phyloP scores from a whole-genome alignment of 2,329 filamentous ascomycete species.

The Diaporthe vexans region DNA sequence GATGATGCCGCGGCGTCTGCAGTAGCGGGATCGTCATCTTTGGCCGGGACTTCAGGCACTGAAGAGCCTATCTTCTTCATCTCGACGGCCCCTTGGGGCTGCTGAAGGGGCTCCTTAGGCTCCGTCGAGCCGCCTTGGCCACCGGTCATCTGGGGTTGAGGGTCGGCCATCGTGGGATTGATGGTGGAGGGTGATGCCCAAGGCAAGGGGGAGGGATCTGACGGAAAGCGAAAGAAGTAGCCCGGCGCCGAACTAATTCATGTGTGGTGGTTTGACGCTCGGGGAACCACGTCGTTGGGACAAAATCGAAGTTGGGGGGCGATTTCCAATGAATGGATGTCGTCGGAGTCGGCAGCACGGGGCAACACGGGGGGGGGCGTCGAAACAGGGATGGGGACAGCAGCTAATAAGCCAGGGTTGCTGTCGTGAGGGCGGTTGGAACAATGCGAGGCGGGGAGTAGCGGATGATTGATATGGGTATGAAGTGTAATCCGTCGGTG shows the following conservation, averaged over 20 bases:
- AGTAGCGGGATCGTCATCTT: constrained; percentile 34
- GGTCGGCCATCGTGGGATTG: constrained; percentile 41
- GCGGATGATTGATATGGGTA: constrained; percentile 13
- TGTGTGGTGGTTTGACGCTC: constrained; percentile 26
- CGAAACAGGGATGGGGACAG: constrained; percentile 36
- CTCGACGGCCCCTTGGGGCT: constrained; percentile 41
- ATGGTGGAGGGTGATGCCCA: constrained; percentile 14
- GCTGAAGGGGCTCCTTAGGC: constrained; percentile 39
- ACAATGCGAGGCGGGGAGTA: constrained; percentile 5
- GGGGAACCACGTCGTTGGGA: background rate
- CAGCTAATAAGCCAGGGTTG: constrained; percentile 25
- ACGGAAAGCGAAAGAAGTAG: constrained; percentile 22
- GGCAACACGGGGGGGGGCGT: constrained; percentile 14
- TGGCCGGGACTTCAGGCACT: constrained; percentile 40
- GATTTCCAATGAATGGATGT: constrained; percentile 23
- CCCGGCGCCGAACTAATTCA: constrained; percentile 35
- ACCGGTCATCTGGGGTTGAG: constrained; percentile 37
- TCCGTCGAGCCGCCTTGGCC: constrained; percentile 36
- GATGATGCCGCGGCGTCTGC: constrained; percentile 42
- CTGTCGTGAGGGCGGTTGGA: constrained; percentile 7
- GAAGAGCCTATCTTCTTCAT: constrained; percentile 39
- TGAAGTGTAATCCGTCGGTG: background rate
- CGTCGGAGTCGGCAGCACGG: constrained; percentile 37
- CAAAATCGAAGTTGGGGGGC: constrained; percentile 6
- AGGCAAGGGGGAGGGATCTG: constrained; percentile 26